Percentiles rank a stretch among this genome's conserved stretches.
These are phyloP conservation scores for Rhododendron ferrugineum DNA, from an alignment of 148 eudicot species.

Conservation along the genomic window DNA sequence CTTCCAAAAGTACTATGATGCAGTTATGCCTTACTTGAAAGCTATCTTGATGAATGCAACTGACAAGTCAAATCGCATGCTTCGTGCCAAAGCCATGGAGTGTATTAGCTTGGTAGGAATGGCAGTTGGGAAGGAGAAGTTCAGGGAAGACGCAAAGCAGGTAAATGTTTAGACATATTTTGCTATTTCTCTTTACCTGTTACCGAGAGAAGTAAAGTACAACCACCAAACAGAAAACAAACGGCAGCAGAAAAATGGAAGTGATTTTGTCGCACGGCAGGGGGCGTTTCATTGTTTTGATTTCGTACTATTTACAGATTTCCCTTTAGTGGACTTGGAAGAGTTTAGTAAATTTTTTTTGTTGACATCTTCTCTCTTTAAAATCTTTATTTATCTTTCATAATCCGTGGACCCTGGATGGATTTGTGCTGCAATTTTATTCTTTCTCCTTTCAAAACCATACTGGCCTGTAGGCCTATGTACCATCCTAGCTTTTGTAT, in stretches of 20 bases:
- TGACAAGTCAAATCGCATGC: slow-evolving; percentile 88
- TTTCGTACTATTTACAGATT: neutral
- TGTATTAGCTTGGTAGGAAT: slow-evolving; percentile 96
- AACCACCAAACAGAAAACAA: neutral
- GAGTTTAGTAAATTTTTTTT: neutral
- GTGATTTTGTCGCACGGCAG: neutral
- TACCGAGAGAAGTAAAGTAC: neutral
- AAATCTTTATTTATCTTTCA: neutral
- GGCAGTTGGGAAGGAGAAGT: slow-evolving; percentile 99
- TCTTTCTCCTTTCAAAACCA: neutral
- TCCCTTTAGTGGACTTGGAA: neutral
- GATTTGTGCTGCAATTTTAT: neutral
- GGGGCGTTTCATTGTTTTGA: neutral
- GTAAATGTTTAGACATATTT: slow-evolving; percentile 23
- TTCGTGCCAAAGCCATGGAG: slow-evolving; percentile 97
- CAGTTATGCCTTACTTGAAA: slow-evolving; percentile 93
- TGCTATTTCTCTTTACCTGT: neutral
- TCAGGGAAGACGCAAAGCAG: slow-evolving; percentile 98
- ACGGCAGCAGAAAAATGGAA: neutral
- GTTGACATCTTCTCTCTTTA: neutral
- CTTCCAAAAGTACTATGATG: slow-evolving; percentile 88
- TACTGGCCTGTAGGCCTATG: neutral
- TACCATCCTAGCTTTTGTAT: neutral
- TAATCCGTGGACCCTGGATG: neutral
- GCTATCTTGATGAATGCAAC: slow-evolving; percentile 79